phyloP scores from a whole-genome alignment of 805 yeast species.

The Zygosaccharomyces pseudorouxii region DNA sequence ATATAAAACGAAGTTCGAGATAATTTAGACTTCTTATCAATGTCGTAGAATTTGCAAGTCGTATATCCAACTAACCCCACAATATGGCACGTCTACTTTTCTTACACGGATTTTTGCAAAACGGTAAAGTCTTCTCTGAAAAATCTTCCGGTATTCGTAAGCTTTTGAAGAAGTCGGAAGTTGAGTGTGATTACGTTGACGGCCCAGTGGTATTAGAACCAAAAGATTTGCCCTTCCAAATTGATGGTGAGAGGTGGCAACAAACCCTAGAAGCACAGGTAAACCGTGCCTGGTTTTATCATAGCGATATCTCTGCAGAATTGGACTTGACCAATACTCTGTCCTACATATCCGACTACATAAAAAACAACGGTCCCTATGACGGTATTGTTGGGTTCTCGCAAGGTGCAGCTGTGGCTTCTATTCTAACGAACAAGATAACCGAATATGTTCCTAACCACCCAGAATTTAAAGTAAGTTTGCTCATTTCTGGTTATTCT shows the following conservation, averaged over 20 bases:
- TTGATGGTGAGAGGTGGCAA: conserved; percentile 48
- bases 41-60: no score
- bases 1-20: conserved; percentile 1
- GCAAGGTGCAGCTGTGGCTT: conserved; percentile 89
- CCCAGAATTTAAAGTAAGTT: conserved; percentile 58
- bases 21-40: background rate
- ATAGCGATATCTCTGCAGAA: conserved; percentile 44
- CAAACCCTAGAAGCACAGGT: conserved; percentile 45
- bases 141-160: conserved; percentile 89
- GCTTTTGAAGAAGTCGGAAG: conserved; percentile 55
- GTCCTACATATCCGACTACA: conserved; percentile 43
- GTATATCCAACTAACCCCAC: background rate
- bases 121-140: conserved; percentile 75
- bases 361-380: conserved; percentile 70
- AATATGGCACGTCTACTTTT: conserved; percentile 48
- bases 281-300: conserved; percentile 73
- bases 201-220: conserved; percentile 67
- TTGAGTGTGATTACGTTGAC: conserved; percentile 70
- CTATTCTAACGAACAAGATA: conserved; percentile 59
- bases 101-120: conserved; percentile 88
- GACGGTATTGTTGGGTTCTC: conserved; percentile 88
- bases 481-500: conserved; percentile 67
- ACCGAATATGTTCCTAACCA: conserved; percentile 47
- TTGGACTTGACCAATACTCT: conserved; percentile 50
- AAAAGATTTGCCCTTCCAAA: conserved; percentile 71